phyloP scores from a whole-genome alignment of 2,329 filamentous ascomycete genomes.

The Fusarium pseudocircinatum region DNA sequence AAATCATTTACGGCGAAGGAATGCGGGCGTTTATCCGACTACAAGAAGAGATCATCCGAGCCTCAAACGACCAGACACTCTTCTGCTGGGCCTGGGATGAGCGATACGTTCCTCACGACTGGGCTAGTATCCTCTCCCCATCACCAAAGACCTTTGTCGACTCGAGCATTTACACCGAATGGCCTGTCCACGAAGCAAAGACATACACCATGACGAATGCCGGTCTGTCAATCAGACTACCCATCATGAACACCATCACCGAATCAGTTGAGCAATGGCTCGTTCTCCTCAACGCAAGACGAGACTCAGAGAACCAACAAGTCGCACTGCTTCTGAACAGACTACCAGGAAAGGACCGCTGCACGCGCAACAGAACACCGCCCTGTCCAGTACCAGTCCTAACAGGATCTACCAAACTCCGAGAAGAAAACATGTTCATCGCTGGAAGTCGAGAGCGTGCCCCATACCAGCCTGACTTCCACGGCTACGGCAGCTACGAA shows the following conservation, averaged over 20 bases:
- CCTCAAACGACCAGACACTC: conserved; percentile 15
- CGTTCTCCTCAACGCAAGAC: conserved; percentile 12
- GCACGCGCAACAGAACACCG: conserved; percentile 9
- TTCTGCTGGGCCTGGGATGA: conserved; percentile 25
- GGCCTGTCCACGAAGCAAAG: conserved; percentile 20
- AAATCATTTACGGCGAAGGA: conserved; percentile 19
- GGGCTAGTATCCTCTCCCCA: conserved; percentile 11
- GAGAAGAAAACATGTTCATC: conserved; percentile 17
- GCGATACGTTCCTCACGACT: conserved; percentile 12
- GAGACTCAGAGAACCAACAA: conserved; percentile 18
- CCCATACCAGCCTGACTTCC: background rate
- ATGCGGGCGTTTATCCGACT: conserved; percentile 12
- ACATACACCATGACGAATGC: conserved; percentile 22
- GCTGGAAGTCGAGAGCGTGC: conserved; percentile 12
- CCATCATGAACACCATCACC: conserved; percentile 20
- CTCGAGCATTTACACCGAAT: conserved; percentile 15
- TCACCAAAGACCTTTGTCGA: conserved; percentile 13
- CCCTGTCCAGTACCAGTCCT: background rate
- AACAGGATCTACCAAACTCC: background rate
- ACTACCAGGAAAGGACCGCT: conserved; percentile 13
- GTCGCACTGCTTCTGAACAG: conserved; percentile 6
- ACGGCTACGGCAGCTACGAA: conserved; percentile 4
- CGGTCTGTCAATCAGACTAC: conserved; percentile 5
- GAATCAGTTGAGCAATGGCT: conserved; percentile 24
- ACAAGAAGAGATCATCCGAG: conserved; percentile 21